Base-by-base conservation (phyloP, 129 eudicot genomes). In the Chrysanthemum lavandulifolium region DNA sequence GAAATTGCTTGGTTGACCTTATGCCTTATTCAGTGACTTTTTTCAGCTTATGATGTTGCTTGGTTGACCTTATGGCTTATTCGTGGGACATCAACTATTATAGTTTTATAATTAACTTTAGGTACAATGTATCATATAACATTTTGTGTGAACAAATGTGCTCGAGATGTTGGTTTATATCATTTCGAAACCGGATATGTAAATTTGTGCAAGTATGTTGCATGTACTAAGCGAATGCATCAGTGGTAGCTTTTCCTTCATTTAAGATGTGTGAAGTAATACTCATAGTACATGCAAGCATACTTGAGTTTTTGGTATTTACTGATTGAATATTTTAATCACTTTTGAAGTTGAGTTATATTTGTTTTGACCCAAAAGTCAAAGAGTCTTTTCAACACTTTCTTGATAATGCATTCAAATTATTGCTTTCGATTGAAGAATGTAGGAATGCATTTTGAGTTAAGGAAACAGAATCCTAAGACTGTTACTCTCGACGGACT, bases 131-230 rank as follows among this genome's bases (percentile, higher is more conserved):
- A 23, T 23, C 25, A 23, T 23, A 23, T 23, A 23, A 23, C 4
- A 29, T 2, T 3, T 33, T 14, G 48, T 61, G 48, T 53, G 49
- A 23, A 25, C 23, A 67, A 49, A 67, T 23, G 29, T 81, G 66
- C 66, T 75, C 66, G 1, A 48, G 67, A 14, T 55, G 29, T 62
- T 18, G 57, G 73, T 68, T 61, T 40, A 25, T 13, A 10, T 65
- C 16, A n/a, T 76, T 83, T 74, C 96, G 96, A 97, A 95, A 83
- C 99, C 99, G 50, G 99, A 95, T 81, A 86, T 92, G 0, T 97
- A 95, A 84, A 95, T 95, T 61, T 90, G 94, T 67, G 91, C 97
- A 68, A 88, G 84, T 75, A 95, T 95, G 99, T 76, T 95, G 85
- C 96, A 90, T 84, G 91, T 97, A 11, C 70, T 95, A 57, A 95